phyloP scores from a whole-genome alignment of 257 asterid genomes.

The Solanum etuberosum region DNA sequence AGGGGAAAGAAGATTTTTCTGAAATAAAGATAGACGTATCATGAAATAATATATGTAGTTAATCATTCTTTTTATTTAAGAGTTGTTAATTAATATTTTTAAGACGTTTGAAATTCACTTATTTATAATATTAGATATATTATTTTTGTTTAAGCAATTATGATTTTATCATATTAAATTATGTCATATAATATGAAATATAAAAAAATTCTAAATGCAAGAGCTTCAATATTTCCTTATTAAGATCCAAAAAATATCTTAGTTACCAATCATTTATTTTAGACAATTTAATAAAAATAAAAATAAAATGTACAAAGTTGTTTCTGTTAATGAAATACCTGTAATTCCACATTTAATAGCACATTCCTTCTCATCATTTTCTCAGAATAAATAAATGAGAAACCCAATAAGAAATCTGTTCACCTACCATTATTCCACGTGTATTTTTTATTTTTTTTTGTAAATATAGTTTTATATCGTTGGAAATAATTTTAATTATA shows the following conservation, averaged over 20 bases:
- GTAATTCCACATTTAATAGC: too few species aligned
- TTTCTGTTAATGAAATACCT: background rate
- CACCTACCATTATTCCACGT: background rate
- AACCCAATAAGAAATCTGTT: background rate
- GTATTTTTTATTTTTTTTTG: background rate
- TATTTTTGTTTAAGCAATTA: background rate
- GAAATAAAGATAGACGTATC: background rate
- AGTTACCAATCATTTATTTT: background rate
- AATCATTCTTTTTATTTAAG: too few species aligned
- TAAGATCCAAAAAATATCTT: background rate
- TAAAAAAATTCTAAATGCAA: background rate
- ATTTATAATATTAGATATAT: too few species aligned
- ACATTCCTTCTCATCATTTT: background rate
- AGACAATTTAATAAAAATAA: background rate
- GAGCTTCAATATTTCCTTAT: background rate
- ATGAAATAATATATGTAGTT: background rate
- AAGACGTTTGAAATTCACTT: too few species aligned
- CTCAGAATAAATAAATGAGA: background rate
- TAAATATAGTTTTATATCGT: background rate
- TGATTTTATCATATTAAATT: background rate
- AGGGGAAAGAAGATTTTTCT: too few species aligned
- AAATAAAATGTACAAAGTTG: background rate
- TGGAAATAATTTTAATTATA: background rate
- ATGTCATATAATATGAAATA: background rate
- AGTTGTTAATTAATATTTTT: background rate